A percentile compares a stretch with the other conserved stretches of the same genome.
Evolutionary conservation across 2,329 filamentous ascomycete genomes (phyloP).

Genomic region (Aspergillus tamarii): DNA sequence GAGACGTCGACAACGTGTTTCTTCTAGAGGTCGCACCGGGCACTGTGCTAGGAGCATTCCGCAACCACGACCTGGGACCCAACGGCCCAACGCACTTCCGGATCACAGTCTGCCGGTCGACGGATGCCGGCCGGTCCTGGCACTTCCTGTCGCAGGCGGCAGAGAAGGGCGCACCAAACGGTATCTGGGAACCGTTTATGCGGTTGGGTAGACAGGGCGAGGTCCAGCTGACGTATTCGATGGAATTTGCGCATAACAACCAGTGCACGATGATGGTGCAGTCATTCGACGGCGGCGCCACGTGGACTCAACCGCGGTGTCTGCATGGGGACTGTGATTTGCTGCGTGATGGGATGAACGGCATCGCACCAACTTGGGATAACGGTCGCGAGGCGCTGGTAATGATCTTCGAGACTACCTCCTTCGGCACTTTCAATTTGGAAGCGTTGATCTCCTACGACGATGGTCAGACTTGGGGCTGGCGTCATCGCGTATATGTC

Average conservation of each 20-base stretch:
- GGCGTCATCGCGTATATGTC: slow-evolving; percentile 46
- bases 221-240: slow-evolving; percentile 52
- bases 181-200: slow-evolving; percentile 58
- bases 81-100: slow-evolving; percentile 48
- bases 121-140: slow-evolving; percentile 50
- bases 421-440: slow-evolving; percentile 45
- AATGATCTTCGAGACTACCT: slow-evolving; percentile 53
- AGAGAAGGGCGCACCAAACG: slow-evolving; percentile 43
- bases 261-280: slow-evolving; percentile 55
- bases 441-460: slow-evolving; percentile 52
- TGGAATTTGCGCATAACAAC: slow-evolving; percentile 50
- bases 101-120: slow-evolving; percentile 54
- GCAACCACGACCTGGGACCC: slow-evolving; percentile 50
- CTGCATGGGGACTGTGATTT: slow-evolving; percentile 45
- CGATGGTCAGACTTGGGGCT: slow-evolving; percentile 45
- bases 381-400: slow-evolving; percentile 41
- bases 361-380: slow-evolving; percentile 41
- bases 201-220: slow-evolving; percentile 41
- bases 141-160: slow-evolving; percentile 49
- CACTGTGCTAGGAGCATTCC: slow-evolving; percentile 51
- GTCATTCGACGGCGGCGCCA: slow-evolving; percentile 47
- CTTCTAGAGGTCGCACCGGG: slow-evolving; percentile 45
- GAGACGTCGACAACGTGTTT: slow-evolving; percentile 54
- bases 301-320: slow-evolving; percentile 49
- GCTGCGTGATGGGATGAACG: slow-evolving; percentile 47